Percentiles rank a stretch among this genome's conserved stretches.
These are phyloP conservation scores for Eremothecium cymbalariae DNA, from an alignment of 1,139 yeast species.

Conservation along the genomic window DNA sequence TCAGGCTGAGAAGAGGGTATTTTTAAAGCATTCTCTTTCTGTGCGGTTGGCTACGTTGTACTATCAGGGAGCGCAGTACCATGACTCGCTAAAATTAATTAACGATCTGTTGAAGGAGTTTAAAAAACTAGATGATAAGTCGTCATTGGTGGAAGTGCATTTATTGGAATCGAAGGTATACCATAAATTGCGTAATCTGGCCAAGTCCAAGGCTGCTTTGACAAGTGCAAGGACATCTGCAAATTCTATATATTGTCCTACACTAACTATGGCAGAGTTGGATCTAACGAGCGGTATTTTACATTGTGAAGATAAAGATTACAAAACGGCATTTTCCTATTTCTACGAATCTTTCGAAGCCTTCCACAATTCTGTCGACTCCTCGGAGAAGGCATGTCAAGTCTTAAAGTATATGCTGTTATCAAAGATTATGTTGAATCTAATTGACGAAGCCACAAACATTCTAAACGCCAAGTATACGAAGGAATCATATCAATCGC, in stretches of 20 bases:
- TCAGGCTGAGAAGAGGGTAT: slow-evolving; percentile 68
- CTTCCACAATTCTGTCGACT: slow-evolving; percentile 43
- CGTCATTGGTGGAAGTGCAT: slow-evolving; percentile 92
- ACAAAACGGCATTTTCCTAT: slow-evolving; percentile 91
- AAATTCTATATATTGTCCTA: slow-evolving; percentile 89
- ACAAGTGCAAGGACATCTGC: slow-evolving; percentile 97
- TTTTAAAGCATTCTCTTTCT: slow-evolving; percentile 81
- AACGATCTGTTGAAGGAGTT: slow-evolving; percentile 70
- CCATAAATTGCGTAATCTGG: slow-evolving; percentile 83
- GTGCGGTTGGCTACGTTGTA: slow-evolving; percentile 73
- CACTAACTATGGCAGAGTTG: slow-evolving; percentile 87
- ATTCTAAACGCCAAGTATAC: slow-evolving; percentile 75
- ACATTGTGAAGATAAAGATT: slow-evolving; percentile 95
- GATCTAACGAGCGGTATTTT: slow-evolving; percentile 93
- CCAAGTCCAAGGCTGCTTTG: slow-evolving; percentile 88
- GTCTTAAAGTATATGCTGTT: slow-evolving; percentile 87
- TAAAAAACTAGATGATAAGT: slow-evolving; percentile 90
- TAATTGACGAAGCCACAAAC: slow-evolving; percentile 76
- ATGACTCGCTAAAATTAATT: slow-evolving; percentile 66
- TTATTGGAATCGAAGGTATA: slow-evolving; percentile 82
- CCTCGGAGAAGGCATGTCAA: slow-evolving; percentile 57
- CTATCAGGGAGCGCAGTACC: slow-evolving; percentile 55
- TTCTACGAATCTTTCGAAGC: slow-evolving; percentile 94
- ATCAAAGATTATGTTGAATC: slow-evolving; percentile 86
- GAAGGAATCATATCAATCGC: slow-evolving; percentile 60